phyloP scores from a whole-genome alignment of 1,284 basidiomycete species.

The Fomitiporia mediterranea region DNA sequence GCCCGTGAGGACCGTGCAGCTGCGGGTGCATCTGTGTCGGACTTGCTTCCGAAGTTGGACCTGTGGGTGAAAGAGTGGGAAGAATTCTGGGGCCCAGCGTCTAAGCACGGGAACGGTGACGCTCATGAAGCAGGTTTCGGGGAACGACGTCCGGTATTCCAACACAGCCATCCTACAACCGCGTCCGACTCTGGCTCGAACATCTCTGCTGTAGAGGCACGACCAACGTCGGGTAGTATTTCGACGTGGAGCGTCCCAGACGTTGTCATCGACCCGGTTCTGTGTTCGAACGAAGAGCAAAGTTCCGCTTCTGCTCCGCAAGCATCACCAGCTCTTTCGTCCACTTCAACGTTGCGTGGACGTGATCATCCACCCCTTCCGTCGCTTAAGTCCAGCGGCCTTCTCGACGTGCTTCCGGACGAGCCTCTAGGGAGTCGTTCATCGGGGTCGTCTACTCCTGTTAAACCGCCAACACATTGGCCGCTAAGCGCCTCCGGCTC shows the following conservation, averaged over 20 bases:
- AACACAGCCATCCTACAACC: neutral
- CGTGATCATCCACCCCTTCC: conserved; percentile 46
- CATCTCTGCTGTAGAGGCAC: neutral
- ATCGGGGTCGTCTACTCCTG: conserved; percentile 14
- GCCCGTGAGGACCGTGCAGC: neutral
- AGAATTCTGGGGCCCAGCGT: conserved; percentile 20
- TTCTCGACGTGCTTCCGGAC: conserved; percentile 43
- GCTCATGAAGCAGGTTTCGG: neutral
- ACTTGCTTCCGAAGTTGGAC: conserved; percentile 14
- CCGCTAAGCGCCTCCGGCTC: conserved; percentile 5
- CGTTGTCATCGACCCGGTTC: conserved; percentile 14
- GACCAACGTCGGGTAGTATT: neutral
- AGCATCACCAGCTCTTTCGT: conserved; percentile 20
- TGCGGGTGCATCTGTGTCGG: neutral
- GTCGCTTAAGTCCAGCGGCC: conserved; percentile 66
- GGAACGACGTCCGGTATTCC: neutral
- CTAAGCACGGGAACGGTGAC: conserved; percentile 3
- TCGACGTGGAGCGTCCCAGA: conserved; percentile 11
- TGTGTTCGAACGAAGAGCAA: neutral
- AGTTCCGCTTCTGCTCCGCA: conserved; percentile 15
- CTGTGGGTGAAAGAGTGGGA: conserved; percentile 20
- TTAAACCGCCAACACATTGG: conserved; percentile 5
- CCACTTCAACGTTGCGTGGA: conserved; percentile 19
- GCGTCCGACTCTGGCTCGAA: neutral
- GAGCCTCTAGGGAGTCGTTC: conserved; percentile 6